Conservation (phyloP, 2,329 filamentous ascomycete genomes). For the Scytalidium lignicola region DNA sequence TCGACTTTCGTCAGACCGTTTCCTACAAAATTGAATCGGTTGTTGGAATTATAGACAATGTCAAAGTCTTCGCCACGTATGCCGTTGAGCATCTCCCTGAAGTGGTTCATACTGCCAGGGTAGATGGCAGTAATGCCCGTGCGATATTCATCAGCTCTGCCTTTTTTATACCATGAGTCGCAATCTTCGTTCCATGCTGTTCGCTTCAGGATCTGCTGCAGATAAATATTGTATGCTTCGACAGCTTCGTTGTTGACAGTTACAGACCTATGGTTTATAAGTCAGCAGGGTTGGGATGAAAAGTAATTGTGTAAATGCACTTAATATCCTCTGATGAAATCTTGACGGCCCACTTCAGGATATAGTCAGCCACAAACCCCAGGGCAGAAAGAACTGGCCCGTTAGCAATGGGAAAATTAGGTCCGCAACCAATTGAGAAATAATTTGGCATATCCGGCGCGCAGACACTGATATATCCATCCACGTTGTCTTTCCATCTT, state of each 20-base stretch:
- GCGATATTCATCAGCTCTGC: conserved; percentile 1
- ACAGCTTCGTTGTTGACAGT: conserved; percentile 37
- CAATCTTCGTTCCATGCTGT: conserved; percentile 40
- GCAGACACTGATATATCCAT: conserved; percentile 23
- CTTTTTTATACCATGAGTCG: conserved; percentile 1
- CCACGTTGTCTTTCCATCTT: conserved; percentile 16
- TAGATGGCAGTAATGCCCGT: conserved; percentile 1
- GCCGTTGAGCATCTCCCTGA: conserved; percentile 14
- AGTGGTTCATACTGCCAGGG: conserved; percentile 1
- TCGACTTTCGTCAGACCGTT: not conserved
- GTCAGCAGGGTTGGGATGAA: no score
- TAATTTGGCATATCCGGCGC: conserved; percentile 22
- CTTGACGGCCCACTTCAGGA: conserved; percentile 26
- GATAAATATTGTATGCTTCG: conserved; percentile 44
- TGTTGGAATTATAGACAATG: conserved; percentile 36
- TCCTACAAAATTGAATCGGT: conserved; percentile 42
- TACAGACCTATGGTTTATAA: conserved; percentile 1
- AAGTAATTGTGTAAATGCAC: conserved; percentile 25
- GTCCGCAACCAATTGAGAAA: conserved; percentile 17
- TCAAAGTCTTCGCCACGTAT: conserved; percentile 44
- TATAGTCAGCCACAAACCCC: conserved; percentile 28
- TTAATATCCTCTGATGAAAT: conserved; percentile 27
- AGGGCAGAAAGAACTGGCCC: conserved; percentile 19
- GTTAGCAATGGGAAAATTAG: conserved; percentile 19
- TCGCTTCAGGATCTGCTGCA: conserved; percentile 44